A percentile compares a stretch with the other conserved stretches of the same genome.
phyloP scores from a whole-genome alignment of 2,329 filamentous ascomycete genomes.

The Phaeophleospora eucalypticola region DNA sequence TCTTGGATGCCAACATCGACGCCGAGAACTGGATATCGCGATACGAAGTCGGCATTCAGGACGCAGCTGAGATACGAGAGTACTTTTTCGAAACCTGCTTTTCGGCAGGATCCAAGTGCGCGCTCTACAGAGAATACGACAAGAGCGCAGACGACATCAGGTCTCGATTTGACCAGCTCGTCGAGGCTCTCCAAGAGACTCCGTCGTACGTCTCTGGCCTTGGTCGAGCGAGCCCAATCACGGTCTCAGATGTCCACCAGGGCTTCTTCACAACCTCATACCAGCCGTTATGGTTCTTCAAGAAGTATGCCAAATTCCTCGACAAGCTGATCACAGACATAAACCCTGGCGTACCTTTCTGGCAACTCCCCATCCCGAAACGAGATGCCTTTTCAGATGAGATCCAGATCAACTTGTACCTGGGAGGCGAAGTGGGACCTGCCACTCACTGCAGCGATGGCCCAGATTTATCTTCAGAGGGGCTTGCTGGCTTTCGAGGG shows the following conservation, averaged over 20 bases:
- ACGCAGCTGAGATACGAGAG: constrained; percentile 12
- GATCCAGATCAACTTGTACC: constrained; percentile 15
- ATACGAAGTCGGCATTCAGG: constrained; percentile 19
- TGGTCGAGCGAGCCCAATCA: constrained; percentile 17
- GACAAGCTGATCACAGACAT: constrained; percentile 12
- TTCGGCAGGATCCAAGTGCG: constrained; percentile 9
- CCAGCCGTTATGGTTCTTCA: constrained; percentile 19
- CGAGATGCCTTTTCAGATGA: constrained; percentile 19
- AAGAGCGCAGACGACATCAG: constrained; percentile 13
- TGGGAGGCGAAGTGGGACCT: constrained; percentile 16
- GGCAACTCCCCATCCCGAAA: constrained; percentile 16
- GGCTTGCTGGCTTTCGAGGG: constrained; percentile 11
- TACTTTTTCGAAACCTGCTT: constrained; percentile 15
- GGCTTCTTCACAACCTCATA: constrained; percentile 20
- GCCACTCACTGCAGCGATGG: constrained; percentile 20
- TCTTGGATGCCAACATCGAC: constrained; percentile 31
- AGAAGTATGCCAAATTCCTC: constrained; percentile 17
- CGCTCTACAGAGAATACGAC: constrained; percentile 15
- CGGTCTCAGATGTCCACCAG: constrained; percentile 12
- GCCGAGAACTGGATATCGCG: constrained; percentile 28
- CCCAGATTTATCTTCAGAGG: constrained; percentile 11
- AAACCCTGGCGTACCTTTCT: constrained; percentile 17
- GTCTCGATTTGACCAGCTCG: constrained; percentile 11
- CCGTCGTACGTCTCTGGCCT: constrained; percentile 16
- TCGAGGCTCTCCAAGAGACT: constrained; percentile 12